A percentile compares a stretch with the other conserved stretches of the same genome.
phyloP scores from a whole-genome alignment of 805 yeast genomes.

The Pichia californica region DNA sequence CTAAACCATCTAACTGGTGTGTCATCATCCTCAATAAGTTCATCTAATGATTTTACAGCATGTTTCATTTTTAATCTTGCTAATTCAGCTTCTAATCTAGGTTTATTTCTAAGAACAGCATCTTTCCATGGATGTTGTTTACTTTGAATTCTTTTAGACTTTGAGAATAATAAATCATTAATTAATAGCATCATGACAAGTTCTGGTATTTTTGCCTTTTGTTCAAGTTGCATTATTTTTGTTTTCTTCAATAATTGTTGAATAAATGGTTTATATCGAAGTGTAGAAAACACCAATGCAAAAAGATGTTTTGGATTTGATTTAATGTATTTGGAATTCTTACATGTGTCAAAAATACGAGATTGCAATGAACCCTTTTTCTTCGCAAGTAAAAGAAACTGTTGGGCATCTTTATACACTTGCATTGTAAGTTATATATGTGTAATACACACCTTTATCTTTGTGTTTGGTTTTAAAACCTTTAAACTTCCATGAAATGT shows the following conservation, averaged over 20 bases:
- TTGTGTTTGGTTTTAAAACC: no score
- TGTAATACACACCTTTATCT: no score
- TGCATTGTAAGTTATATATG: no score
- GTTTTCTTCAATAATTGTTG: conserved; percentile 58
- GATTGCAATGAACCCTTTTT: conserved; percentile 50
- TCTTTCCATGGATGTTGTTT: conserved; percentile 86
- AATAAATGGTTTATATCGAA: conserved; percentile 63
- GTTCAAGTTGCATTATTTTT: conserved; percentile 51
- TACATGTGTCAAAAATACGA: conserved; percentile 45
- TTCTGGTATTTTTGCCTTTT: conserved; percentile 40
- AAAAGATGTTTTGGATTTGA: conserved; percentile 78
- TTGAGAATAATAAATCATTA: conserved; percentile 74
- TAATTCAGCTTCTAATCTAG: conserved; percentile 76
- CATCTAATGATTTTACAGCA: conserved; percentile 52
- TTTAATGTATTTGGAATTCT: conserved; percentile 36
- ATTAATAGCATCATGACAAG: conserved; percentile 57
- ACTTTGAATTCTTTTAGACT: conserved; percentile 76
- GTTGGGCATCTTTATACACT: conserved; percentile 37
- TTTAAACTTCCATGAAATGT: no score
- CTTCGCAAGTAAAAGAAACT: conserved; percentile 32
- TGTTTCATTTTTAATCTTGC: conserved; percentile 69
- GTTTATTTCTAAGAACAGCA: conserved; percentile 67
- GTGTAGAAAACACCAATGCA: conserved; percentile 76
- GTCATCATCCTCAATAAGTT: conserved; percentile 47
- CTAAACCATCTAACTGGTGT: conserved; percentile 81